Evolutionary conservation across 83 land plant species (phyloP).

Genomic region (Thuja plicata): DNA sequence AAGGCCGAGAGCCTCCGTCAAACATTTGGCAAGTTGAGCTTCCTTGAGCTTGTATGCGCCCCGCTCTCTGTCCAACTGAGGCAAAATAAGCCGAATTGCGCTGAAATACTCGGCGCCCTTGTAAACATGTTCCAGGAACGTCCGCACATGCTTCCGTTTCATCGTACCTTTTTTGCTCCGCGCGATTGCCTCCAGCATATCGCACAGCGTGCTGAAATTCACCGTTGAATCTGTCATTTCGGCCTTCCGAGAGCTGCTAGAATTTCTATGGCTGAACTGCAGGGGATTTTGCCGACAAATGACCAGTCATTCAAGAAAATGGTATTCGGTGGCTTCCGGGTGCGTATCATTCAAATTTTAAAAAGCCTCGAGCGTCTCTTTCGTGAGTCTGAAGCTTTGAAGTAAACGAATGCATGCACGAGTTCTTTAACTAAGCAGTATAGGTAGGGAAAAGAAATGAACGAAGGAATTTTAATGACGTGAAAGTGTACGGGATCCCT

Average conservation of each 20-base stretch:
- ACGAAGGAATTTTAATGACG: too few relatives aligned
- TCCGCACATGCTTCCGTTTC: conserved; percentile 83
- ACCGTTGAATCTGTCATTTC: conserved; percentile 62
- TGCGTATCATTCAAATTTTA: too few relatives aligned
- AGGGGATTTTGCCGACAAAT: too few relatives aligned
- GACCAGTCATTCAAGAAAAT: too few relatives aligned
- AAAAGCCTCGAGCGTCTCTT: too few relatives aligned
- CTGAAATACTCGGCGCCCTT: conserved; percentile 61
- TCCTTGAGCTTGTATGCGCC: conserved; percentile 87
- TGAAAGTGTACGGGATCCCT: too few relatives aligned
- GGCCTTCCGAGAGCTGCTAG: neutral
- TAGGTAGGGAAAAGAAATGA: too few relatives aligned
- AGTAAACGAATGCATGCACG: too few relatives aligned
- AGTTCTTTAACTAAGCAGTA: too few relatives aligned
- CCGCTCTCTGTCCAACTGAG: conserved; percentile 81
- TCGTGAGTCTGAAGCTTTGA: too few relatives aligned
- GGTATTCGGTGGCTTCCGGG: too few relatives aligned
- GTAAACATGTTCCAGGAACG: conserved; percentile 81
- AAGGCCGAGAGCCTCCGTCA: conserved; percentile 89
- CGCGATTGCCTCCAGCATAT: conserved; percentile 73
- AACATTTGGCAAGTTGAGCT: conserved; percentile 73
- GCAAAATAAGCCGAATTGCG: conserved; percentile 85
- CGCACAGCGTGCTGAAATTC: conserved; percentile 56
- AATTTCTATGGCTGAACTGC: too few relatives aligned
- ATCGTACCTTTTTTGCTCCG: conserved; percentile 57